phyloP scores from a whole-genome alignment of 495 filamentous ascomycete species.

The Choiromyces venosus region DNA sequence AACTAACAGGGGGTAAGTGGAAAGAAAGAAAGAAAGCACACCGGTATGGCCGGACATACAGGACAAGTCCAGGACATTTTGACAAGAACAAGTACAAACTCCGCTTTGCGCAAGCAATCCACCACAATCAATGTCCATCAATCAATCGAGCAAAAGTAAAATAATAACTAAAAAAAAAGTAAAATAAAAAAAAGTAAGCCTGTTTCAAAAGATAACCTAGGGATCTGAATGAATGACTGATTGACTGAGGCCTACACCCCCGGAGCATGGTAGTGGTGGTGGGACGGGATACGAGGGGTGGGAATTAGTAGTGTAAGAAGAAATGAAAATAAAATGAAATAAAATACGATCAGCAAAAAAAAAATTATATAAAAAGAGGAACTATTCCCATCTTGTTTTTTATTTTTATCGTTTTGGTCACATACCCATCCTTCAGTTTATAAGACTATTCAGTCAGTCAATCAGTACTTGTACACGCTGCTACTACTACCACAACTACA shows the following conservation, averaged over 20 bases:
- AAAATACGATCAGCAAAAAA: background rate
- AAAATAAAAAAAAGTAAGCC: constrained; percentile 3
- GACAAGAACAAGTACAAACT: background rate
- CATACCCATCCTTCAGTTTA: background rate
- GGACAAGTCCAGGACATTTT: background rate
- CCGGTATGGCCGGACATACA: background rate
- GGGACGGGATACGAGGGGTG: background rate
- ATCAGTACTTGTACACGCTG: background rate
- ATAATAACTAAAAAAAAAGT: background rate
- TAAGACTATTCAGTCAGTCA: background rate
- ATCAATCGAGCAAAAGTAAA: background rate
- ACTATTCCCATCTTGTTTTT: background rate
- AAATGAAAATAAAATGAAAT: background rate
- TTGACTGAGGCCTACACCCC: background rate
- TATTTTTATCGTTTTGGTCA: no score
- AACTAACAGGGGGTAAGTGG: background rate
- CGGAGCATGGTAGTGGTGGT: background rate
- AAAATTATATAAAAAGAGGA: background rate
- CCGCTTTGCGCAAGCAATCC: background rate
- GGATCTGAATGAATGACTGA: background rate
- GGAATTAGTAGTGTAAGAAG: background rate
- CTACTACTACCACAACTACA: background rate
- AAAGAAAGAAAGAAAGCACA: background rate
- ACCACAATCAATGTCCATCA: no score
- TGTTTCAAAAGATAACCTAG: constrained; percentile 1